Percentiles rank a stretch among this genome's conserved stretches.
Evolutionary conservation across 768 basidiomycete genomes (phyloP).

Genomic region (Infundibulicybe gibba): DNA sequence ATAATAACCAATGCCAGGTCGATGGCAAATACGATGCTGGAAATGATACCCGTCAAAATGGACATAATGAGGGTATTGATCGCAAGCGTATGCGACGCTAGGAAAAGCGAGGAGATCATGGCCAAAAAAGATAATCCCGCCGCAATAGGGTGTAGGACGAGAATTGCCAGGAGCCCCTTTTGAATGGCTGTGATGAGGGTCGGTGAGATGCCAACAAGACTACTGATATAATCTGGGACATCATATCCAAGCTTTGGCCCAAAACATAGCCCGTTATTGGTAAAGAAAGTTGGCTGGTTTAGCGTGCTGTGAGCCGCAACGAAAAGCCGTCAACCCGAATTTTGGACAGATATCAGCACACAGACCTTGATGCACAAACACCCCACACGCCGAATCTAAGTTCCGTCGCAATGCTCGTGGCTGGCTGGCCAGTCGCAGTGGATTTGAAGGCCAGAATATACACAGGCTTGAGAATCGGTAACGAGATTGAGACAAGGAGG

Average conservation of each 20-base stretch:
- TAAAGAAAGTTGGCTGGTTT: conserved; percentile 31
- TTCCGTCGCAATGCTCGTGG: conserved; percentile 52
- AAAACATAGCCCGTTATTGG: conserved; percentile 47
- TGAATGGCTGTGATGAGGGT: conserved; percentile 43
- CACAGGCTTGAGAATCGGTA: conserved; percentile 70
- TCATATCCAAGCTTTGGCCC: conserved; percentile 69
- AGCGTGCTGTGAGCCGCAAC: conserved; percentile 14
- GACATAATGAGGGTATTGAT: conserved; percentile 57
- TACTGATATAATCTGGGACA: conserved; percentile 44
- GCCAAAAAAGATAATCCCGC: conserved; percentile 56
- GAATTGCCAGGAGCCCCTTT: conserved; percentile 45
- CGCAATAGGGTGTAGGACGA: conserved; percentile 67
- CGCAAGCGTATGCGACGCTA: conserved; percentile 49
- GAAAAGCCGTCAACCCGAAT: no score
- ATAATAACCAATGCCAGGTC: conserved; percentile 62
- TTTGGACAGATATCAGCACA: conserved; percentile 1
- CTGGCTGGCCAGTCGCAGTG: conserved; percentile 22
- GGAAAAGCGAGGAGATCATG: conserved; percentile 52
- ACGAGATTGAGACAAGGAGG: conserved; percentile 70
- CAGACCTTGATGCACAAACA: conserved; percentile 51
- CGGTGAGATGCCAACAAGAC: conserved; percentile 38
- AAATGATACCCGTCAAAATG: conserved; percentile 53
- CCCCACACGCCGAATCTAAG: conserved; percentile 84
- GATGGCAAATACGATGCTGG: conserved; percentile 51
- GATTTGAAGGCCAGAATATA: conserved; percentile 53